A percentile compares a stretch with the other conserved stretches of the same genome.
phyloP scores from a whole-genome alignment of 768 basidiomycete genomes.

The Rhodotorula graminis region DNA sequence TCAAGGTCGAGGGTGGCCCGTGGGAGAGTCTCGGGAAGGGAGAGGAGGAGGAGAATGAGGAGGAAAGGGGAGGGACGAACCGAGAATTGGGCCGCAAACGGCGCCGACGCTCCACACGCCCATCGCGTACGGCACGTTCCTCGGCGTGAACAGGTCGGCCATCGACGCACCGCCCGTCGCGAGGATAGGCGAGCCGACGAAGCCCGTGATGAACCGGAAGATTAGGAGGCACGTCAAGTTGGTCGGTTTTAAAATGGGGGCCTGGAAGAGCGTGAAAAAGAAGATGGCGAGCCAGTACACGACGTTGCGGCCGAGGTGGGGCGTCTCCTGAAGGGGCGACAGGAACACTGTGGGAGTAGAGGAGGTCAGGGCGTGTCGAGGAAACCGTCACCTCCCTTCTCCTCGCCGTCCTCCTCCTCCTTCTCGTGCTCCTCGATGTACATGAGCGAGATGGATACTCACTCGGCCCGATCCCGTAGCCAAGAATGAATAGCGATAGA shows the following conservation, averaged over 20 bases:
- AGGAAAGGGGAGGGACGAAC: background rate
- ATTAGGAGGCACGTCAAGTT: background rate
- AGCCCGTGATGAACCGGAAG: slow-evolving; percentile 47
- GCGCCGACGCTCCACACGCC: slow-evolving; percentile 44
- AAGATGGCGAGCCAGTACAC: slow-evolving; percentile 47
- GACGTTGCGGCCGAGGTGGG: slow-evolving; percentile 47
- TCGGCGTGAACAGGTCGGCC: slow-evolving; percentile 14
- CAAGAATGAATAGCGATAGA: slow-evolving; percentile 42
- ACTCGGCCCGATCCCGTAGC: slow-evolving; percentile 46
- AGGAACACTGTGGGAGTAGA: slow-evolving; percentile 23
- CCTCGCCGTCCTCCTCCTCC: too few relatives aligned
- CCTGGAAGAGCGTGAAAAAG: slow-evolving; percentile 47
- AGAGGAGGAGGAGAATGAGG: too few relatives aligned
- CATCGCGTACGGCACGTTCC: slow-evolving; percentile 23
- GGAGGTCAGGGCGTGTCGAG: background rate
- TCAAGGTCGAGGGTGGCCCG: too few relatives aligned
- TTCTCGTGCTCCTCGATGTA: background rate
- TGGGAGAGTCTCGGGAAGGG: too few relatives aligned
- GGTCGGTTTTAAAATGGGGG: slow-evolving; percentile 18
- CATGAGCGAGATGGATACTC: slow-evolving; percentile 9
- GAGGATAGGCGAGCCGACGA: slow-evolving; percentile 48
- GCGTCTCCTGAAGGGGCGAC: slow-evolving; percentile 46
- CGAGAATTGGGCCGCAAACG: slow-evolving; percentile 29
- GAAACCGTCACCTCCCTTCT: background rate
- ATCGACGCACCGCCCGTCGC: slow-evolving; percentile 47